Evolutionary conservation across 2,329 filamentous ascomycete species (phyloP).

Genomic region (Colletotrichum theobromicola): DNA sequence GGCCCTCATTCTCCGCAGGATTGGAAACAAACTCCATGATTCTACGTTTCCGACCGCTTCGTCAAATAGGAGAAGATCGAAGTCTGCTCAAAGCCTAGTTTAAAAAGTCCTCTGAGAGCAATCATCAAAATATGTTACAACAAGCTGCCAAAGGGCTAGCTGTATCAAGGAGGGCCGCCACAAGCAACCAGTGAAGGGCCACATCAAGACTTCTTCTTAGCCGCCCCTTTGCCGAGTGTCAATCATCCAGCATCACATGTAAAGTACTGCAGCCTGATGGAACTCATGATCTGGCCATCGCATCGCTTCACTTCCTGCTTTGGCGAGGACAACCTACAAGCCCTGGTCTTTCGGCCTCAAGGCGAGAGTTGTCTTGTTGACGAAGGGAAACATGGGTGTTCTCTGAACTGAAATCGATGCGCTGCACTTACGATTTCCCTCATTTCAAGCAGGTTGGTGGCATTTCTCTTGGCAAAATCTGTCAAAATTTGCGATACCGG

Average conservation of each 20-base stretch:
- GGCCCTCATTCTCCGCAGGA: constrained; percentile 38
- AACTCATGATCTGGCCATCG: background rate
- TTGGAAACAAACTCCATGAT: constrained; percentile 26
- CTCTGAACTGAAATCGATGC: background rate
- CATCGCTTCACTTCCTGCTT: no score
- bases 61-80: constrained; percentile 30
- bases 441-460: background rate
- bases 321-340: no score
- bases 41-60: background rate
- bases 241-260: background rate
- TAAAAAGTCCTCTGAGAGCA: no score
- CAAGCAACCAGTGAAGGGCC: background rate
- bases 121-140: no score
- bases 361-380: background rate
- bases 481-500: background rate
- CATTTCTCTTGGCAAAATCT: background rate
- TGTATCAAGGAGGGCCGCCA: no score
- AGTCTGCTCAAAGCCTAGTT: no score
- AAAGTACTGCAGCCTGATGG: background rate
- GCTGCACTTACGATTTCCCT: background rate
- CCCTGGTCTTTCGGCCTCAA: background rate
- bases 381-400: background rate
- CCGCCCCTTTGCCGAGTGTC: background rate
- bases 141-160: no score
- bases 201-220: no score